Percentiles rank a stretch among this genome's conserved stretches.
phyloP scores from a whole-genome alignment of 768 basidiomycete species.

The Harrya chromipes region DNA sequence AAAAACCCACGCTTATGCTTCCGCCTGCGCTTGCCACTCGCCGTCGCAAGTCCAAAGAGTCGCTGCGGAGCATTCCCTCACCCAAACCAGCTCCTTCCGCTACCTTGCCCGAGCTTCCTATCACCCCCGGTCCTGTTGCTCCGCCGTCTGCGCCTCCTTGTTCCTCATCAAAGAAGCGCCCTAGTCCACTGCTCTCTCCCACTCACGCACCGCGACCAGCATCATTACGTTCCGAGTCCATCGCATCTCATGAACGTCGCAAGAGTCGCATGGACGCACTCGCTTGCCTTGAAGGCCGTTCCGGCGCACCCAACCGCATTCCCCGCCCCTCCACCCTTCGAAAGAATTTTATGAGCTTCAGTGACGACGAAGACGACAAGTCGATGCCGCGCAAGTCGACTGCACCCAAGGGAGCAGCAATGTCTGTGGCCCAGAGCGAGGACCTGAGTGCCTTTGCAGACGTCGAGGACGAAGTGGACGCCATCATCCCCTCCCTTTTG shows the following conservation, averaged over 20 bases:
- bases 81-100: conserved; percentile 58
- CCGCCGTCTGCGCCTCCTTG: not conserved
- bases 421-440: conserved; percentile 15
- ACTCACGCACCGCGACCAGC: conserved; percentile 9
- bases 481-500: conserved; percentile 17
- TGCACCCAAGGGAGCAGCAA: conserved; percentile 8
- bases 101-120: conserved; percentile 47
- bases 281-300: conserved; percentile 60
- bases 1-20: conserved; percentile 23
- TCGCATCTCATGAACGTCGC: conserved; percentile 44
- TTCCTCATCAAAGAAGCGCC: conserved; percentile 3
- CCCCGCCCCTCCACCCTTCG: conserved; percentile 17
- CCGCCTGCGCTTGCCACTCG: conserved; percentile 12
- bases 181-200: conserved; percentile 17
- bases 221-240: conserved; percentile 32
- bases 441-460: conserved; percentile 27
- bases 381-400: conserved; percentile 1
- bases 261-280: conserved; percentile 58
- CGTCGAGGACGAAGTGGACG: conserved; percentile 32
- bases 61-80: conserved; percentile 51
- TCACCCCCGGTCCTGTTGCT: not conserved
- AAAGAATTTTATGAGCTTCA: conserved; percentile 65
- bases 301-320: conserved; percentile 21
- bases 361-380: conserved; percentile 57
- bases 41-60: conserved; percentile 39